phyloP scores from a whole-genome alignment of 2,329 filamentous ascomycete species.

The Botrytis fragariae region DNA sequence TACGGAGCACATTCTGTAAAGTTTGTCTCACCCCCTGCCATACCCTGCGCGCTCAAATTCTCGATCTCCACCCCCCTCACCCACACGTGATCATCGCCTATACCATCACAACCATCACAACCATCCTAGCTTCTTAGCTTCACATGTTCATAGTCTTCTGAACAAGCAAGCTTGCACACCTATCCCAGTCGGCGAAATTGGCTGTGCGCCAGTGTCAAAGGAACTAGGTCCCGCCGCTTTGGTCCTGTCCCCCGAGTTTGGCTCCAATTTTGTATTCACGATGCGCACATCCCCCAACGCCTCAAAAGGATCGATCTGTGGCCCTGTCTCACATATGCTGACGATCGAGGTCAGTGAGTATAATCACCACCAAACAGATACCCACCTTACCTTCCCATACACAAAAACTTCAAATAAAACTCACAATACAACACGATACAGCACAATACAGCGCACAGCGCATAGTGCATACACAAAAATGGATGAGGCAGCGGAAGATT shows the following conservation, averaged over 20 bases:
- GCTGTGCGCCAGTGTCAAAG: not conserved
- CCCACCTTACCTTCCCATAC: not conserved
- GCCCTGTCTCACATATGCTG: not conserved
- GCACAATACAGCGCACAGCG: not conserved
- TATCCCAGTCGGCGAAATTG: not conserved
- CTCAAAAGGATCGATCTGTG: conserved; percentile 4
- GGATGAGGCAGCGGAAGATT: not conserved
- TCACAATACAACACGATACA: not conserved
- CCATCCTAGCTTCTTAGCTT: not conserved
- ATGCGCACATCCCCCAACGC: not conserved
- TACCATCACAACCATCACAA: not conserved
- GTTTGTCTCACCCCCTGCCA: not conserved
- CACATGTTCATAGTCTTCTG: not conserved
- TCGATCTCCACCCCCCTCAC: not conserved
- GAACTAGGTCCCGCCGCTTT: not conserved
- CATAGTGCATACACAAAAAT: not conserved
- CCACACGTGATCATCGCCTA: not conserved
- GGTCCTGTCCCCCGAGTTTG: not conserved
- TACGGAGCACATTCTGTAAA: not conserved
- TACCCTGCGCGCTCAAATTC: not conserved
- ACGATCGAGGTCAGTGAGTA: conserved; percentile 6
- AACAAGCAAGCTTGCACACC: not conserved
- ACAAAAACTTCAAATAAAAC: not conserved
- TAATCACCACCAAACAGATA: not conserved
- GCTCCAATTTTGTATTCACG: not conserved